Evolutionary conservation across 768 basidiomycete genomes (phyloP), one percentile per base, ranked within the genome.

Genomic region (Psilocybe subaeruginosa): DNA sequence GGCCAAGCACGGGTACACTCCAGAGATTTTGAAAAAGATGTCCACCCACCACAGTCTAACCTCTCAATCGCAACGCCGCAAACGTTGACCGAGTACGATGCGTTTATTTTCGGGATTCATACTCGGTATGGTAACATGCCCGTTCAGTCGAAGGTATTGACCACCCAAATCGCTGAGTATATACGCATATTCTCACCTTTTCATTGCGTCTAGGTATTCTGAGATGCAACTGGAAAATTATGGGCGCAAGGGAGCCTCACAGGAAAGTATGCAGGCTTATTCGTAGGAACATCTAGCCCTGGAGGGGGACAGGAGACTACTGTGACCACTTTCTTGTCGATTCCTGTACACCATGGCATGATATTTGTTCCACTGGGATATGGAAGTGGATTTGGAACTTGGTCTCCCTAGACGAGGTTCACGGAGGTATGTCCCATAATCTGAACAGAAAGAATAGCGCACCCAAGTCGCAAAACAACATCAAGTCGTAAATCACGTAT

Each of bases 281-380:
- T 94, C 77, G 85, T 92, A 51, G 89, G 88, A 23, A 88, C 90
- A 0, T 89, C 81, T 1, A 77, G 80, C n/a, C 85, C 80, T 9
- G 92, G 92, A 57, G 92, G 93, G 60, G 93, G 93, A n/a, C 93
- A 95, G 66, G 90, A 89, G 67, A 61, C 78, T 3, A 90, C 89
- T 3, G 79, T 77, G 49, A 64, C 86, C 37, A 79, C 68, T 55
- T 68, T 77, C 37, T 68, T 92, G 70, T 83, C 83, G 55, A 85
- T 88, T 46, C 68, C 93, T 58, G 71, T 80, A 6, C 92, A 95
- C 71, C 90, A 92, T 58, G 92, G 91, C 17, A 83, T 90, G 30
- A 75, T 83, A 70, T 91, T 76, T 66, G 89, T 92, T 3, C 91
- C 93, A 0, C 77, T 91, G 46, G 92, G 92, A 0, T 91, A 91